Evolutionary conservation across 164 flowering plant genomes (phyloP).

Genomic region (Magnolia sinica): DNA sequence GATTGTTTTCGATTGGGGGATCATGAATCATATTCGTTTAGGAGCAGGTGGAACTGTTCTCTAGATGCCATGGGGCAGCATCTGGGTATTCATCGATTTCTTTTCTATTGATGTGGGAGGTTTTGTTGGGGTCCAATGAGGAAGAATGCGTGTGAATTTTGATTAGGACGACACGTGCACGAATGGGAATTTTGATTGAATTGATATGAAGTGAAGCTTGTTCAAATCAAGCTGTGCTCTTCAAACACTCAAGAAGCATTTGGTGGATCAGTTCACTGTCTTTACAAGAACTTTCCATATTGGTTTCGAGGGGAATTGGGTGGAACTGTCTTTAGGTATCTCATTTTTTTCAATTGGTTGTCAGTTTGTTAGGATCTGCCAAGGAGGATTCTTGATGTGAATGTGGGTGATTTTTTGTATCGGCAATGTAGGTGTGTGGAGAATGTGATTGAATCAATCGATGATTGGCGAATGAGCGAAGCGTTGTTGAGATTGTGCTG

Average conservation of each 20-base stretch:
- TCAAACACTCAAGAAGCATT: background rate
- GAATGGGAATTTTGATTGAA: background rate
- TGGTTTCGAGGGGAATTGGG: conserved; percentile 2
- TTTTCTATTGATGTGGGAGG: background rate
- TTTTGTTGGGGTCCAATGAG: background rate
- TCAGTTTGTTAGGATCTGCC: background rate
- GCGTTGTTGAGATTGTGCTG: conserved; percentile 28
- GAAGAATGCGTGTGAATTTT: background rate
- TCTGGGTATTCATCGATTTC: conserved; percentile 10
- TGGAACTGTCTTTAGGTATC: too few species aligned
- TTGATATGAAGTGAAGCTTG: background rate
- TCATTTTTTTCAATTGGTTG: background rate
- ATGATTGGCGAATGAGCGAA: conserved; percentile 35
- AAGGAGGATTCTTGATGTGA: background rate
- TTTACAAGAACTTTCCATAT: conserved; percentile 1
- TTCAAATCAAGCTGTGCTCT: background rate
- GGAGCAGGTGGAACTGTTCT: conserved; percentile 11
- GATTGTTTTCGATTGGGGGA: conserved; percentile 4
- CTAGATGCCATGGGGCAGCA: background rate
- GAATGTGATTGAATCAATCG: conserved; percentile 26
- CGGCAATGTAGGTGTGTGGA: background rate
- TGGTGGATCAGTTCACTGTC: background rate
- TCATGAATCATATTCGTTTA: background rate
- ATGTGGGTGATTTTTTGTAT: background rate
- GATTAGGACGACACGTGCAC: background rate